phyloP scores from a whole-genome alignment of 2,329 filamentous ascomycete species.

The Fusarium heterosporum region DNA sequence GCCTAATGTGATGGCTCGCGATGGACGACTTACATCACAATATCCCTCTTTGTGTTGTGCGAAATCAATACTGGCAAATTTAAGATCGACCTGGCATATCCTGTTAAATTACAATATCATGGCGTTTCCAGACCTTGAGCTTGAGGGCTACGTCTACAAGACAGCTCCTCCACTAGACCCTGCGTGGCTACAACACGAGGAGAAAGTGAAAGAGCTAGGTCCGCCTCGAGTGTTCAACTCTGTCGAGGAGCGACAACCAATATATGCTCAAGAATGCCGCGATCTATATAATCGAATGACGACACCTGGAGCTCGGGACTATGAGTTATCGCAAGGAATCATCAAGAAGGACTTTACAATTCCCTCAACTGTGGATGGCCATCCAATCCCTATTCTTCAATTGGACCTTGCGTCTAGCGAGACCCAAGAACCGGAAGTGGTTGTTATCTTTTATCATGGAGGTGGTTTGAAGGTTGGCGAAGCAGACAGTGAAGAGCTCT shows the following conservation, averaged over 20 bases:
- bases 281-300: constrained; percentile 53
- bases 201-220: constrained; percentile 37
- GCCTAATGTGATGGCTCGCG: constrained; percentile 9
- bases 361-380: constrained; percentile 50
- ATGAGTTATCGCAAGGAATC: constrained; percentile 53
- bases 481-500: constrained; percentile 62
- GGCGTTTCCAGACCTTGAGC: constrained; percentile 30
- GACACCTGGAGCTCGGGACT: constrained; percentile 51
- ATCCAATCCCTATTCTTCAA: constrained; percentile 53
- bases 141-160: constrained; percentile 46
- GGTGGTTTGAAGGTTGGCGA: constrained; percentile 61
- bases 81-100: no score
- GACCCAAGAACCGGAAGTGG: constrained; percentile 29
- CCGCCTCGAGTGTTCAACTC: constrained; percentile 40
- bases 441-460: constrained; percentile 62
- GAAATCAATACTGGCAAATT: not conserved
- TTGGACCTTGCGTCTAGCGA: constrained; percentile 45
- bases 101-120: constrained; percentile 6
- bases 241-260: constrained; percentile 51
- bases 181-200: constrained; percentile 56
- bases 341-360: constrained; percentile 46
- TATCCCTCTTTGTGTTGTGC: not conserved
- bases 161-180: constrained; percentile 55
- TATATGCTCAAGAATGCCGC: constrained; percentile 57
- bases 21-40: not conserved